phyloP scores from a whole-genome alignment of 768 basidiomycete genomes.

The Pisolithus microcarpus region DNA sequence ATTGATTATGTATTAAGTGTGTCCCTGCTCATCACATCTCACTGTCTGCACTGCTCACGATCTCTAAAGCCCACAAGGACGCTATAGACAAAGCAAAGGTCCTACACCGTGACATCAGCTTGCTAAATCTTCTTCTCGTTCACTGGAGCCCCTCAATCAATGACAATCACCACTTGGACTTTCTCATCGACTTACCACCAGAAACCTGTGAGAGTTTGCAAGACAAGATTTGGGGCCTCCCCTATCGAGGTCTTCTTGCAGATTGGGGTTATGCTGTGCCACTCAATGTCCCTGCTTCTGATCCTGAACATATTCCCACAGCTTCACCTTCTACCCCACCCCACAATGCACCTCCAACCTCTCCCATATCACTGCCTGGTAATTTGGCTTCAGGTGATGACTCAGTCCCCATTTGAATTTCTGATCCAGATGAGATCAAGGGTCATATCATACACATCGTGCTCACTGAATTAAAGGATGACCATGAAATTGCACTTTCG shows the following conservation, averaged over 20 bases:
- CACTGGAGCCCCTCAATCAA: not conserved
- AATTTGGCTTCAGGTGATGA: too few relatives aligned
- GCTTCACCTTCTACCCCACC: not conserved
- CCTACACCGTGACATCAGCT: constrained; percentile 5
- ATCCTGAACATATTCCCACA: not conserved
- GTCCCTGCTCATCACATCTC: not conserved
- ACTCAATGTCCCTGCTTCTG: not conserved
- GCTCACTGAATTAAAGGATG: not conserved
- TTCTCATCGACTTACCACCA: not conserved
- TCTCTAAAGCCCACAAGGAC: not conserved
- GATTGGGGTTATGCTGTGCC: constrained; percentile 6
- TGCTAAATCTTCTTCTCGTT: constrained; percentile 5
- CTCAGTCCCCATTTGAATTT: too few relatives aligned
- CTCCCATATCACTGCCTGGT: too few relatives aligned
- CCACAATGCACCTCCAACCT: too few relatives aligned
- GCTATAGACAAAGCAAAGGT: not conserved
- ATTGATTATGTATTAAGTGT: constrained; percentile 1
- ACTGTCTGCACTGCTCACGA: too few relatives aligned
- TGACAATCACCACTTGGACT: not conserved
- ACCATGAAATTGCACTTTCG: not conserved
- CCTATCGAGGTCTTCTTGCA: not conserved
- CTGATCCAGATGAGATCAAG: too few relatives aligned
- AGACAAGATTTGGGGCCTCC: not conserved
- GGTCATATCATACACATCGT: too few relatives aligned
- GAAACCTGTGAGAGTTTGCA: not conserved